phyloP scores from a whole-genome alignment of 2,329 filamentous ascomycete genomes.

The Apiospora arundinis region DNA sequence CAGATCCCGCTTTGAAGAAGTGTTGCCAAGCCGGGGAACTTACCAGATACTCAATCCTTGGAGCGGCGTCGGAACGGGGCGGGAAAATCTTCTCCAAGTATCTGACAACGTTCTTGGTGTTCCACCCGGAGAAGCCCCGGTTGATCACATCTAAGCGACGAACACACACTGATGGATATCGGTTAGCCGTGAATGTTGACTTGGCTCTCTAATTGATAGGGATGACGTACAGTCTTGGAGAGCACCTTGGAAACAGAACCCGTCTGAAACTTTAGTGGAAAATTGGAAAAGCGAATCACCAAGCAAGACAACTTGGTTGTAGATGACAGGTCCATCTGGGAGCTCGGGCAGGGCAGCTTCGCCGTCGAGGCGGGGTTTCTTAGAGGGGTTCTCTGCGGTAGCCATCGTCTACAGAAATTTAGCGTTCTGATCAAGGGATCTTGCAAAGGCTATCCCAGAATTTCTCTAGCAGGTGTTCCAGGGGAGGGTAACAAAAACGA shows the following conservation, averaged over 20 bases:
- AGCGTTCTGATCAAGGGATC: neutral
- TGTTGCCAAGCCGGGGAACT: slow-evolving; percentile 34
- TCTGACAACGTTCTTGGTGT: slow-evolving; percentile 74
- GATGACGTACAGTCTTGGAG: slow-evolving; percentile 68
- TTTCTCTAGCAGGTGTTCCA: too few species aligned
- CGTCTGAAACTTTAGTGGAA: slow-evolving; percentile 64
- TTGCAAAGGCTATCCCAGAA: neutral
- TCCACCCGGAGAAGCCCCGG: slow-evolving; percentile 87
- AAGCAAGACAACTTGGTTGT: slow-evolving; percentile 81
- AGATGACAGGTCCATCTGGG: slow-evolving; percentile 37
- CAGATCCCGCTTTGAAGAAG: slow-evolving; percentile 21
- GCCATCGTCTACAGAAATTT: neutral
- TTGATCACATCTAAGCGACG: slow-evolving; percentile 87
- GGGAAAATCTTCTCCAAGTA: slow-evolving; percentile 76
- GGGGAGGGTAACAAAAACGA: neutral
- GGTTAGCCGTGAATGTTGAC: slow-evolving; percentile 24
- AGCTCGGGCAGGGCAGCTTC: slow-evolving; percentile 12
- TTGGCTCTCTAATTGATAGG: neutral
- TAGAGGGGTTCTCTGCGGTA: neutral
- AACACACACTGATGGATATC: slow-evolving; percentile 64
- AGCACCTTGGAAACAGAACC: slow-evolving; percentile 76
- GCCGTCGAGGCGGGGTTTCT: slow-evolving; percentile 2
- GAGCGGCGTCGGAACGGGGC: slow-evolving; percentile 60
- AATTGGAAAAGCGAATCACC: slow-evolving; percentile 88
- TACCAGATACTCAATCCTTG: slow-evolving; percentile 72